A percentile compares a stretch with the other conserved stretches of the same genome.
phyloP scores from a whole-genome alignment of 1,284 basidiomycete genomes.

The Pseudozyma pruni region DNA sequence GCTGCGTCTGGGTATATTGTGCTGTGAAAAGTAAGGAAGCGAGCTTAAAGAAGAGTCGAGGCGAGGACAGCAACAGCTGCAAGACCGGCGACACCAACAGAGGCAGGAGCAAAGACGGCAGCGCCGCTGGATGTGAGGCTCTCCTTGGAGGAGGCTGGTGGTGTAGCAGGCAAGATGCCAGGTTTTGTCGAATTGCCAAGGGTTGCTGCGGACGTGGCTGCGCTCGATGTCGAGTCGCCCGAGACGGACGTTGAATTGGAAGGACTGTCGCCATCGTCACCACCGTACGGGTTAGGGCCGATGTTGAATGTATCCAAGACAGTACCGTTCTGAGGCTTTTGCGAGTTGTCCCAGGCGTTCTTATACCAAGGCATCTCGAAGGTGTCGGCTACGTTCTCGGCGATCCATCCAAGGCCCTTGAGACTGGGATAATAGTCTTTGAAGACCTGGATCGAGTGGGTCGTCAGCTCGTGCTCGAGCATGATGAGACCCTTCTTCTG shows the following conservation, averaged over 20 bases:
- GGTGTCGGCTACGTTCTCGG: slow-evolving; percentile 40
- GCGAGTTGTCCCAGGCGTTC: slow-evolving; percentile 41
- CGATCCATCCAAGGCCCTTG: slow-evolving; percentile 75
- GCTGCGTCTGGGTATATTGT: slow-evolving; percentile 4
- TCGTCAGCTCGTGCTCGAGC: slow-evolving; percentile 83
- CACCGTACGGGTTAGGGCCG: background rate
- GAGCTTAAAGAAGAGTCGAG: slow-evolving; percentile 15
- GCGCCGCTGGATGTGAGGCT: slow-evolving; percentile 12
- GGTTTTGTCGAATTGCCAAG: background rate
- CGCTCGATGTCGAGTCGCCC: background rate
- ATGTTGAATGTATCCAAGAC: slow-evolving; percentile 27
- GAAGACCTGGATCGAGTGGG: slow-evolving; percentile 76
- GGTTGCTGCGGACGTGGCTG: background rate
- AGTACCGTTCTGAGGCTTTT: slow-evolving; percentile 21
- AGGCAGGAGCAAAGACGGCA: slow-evolving; percentile 13
- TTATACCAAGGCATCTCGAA: slow-evolving; percentile 50
- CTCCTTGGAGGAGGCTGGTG: background rate
- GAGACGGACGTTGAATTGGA: slow-evolving; percentile 2
- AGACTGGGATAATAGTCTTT: slow-evolving; percentile 77
- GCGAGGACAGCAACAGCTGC: slow-evolving; percentile 17
- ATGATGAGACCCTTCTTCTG: slow-evolving; percentile 77
- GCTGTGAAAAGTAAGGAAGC: background rate
- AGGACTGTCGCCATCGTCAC: background rate
- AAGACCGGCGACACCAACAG: slow-evolving; percentile 11
- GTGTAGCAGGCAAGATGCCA: background rate